phyloP scores from a whole-genome alignment of 352 stramenopile genomes.

The Globisporangium nagaii region DNA sequence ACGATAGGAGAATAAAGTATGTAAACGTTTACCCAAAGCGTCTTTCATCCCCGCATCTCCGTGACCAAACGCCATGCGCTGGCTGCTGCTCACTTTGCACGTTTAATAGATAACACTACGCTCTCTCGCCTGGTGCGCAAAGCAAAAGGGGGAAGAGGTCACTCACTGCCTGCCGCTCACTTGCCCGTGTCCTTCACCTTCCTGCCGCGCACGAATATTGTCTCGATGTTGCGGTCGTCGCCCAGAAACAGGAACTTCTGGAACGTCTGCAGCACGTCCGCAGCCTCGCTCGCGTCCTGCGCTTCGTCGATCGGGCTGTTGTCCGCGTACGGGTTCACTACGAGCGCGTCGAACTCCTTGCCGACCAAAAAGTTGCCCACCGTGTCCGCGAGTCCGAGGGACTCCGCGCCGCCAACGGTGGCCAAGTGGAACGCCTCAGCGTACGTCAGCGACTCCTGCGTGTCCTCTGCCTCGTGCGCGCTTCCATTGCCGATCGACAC shows the following conservation, averaged over 20 bases:
- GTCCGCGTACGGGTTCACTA: slow-evolving; percentile 58
- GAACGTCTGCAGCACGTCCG: slow-evolving; percentile 67
- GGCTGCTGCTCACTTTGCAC: not conserved
- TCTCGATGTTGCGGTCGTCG: slow-evolving; percentile 87
- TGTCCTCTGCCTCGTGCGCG: slow-evolving; percentile 24
- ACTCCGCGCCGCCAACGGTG: slow-evolving; percentile 82
- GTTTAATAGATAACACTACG: slow-evolving; percentile 10
- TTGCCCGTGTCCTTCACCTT: slow-evolving; percentile 33
- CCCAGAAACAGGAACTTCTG: slow-evolving; percentile 90
- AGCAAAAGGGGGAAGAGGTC: not conserved
- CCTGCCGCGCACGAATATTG: slow-evolving; percentile 77
- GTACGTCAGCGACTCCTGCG: slow-evolving; percentile 42
- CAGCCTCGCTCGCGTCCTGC: slow-evolving; percentile 33
- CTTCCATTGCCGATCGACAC: slow-evolving; percentile 64
- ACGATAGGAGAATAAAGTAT: slow-evolving; percentile 33
- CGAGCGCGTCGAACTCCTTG: slow-evolving; percentile 90
- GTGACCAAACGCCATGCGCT: not conserved
- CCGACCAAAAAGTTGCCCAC: slow-evolving; percentile 87
- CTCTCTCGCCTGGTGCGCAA: not conserved
- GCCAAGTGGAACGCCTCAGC: slow-evolving; percentile 89
- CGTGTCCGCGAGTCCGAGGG: slow-evolving; percentile 65
- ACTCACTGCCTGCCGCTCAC: not conserved
- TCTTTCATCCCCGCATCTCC: not conserved
- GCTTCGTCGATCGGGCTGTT: slow-evolving; percentile 67
- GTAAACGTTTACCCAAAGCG: slow-evolving; percentile 18